Evolutionary conservation across 2,329 filamentous ascomycete genomes (phyloP).

Genomic region (Monosporascus sp.): DNA sequence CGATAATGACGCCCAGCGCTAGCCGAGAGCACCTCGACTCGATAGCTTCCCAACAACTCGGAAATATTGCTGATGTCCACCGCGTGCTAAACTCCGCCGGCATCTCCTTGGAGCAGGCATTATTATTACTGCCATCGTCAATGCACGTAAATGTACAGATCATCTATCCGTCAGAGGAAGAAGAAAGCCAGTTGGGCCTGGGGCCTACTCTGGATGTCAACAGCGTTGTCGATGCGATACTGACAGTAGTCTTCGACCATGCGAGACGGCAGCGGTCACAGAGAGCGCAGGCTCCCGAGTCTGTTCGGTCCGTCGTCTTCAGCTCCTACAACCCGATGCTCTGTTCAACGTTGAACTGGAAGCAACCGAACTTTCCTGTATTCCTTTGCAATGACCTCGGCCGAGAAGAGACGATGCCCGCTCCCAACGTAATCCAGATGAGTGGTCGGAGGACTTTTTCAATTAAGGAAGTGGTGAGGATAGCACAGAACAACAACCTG

Average conservation of each 20-base stretch:
- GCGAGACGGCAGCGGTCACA: conserved; percentile 61
- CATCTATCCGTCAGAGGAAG: conserved; percentile 71
- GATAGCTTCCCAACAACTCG: conserved; percentile 41
- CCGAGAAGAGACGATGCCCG: conserved; percentile 42
- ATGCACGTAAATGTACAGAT: conserved; percentile 92
- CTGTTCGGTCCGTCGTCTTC: conserved; percentile 84
- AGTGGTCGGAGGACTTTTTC: conserved; percentile 73
- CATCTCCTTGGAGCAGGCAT: conserved; percentile 70
- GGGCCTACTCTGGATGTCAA: conserved; percentile 80
- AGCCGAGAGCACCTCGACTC: conserved; percentile 37
- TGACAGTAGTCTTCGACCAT: conserved; percentile 86
- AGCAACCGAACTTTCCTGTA: conserved; percentile 96
- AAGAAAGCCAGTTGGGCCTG: conserved; percentile 65
- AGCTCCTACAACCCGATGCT: conserved; percentile 87
- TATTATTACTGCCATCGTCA: conserved; percentile 67
- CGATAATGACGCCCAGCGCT: conserved; percentile 39
- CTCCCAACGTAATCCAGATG: conserved; percentile 34
- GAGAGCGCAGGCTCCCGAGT: conserved; percentile 60
- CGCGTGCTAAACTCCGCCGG: conserved; percentile 69
- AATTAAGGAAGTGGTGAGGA: conserved; percentile 90
- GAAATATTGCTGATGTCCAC: conserved; percentile 61
- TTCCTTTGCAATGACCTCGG: conserved; percentile 93
- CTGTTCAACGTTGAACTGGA: conserved; percentile 96
- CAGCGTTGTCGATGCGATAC: conserved; percentile 73
- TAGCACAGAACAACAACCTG: conserved; percentile 93